Evolutionary conservation across 2,329 filamentous ascomycete species (phyloP).

Genomic region (Chaetomiaceae sp.): DNA sequence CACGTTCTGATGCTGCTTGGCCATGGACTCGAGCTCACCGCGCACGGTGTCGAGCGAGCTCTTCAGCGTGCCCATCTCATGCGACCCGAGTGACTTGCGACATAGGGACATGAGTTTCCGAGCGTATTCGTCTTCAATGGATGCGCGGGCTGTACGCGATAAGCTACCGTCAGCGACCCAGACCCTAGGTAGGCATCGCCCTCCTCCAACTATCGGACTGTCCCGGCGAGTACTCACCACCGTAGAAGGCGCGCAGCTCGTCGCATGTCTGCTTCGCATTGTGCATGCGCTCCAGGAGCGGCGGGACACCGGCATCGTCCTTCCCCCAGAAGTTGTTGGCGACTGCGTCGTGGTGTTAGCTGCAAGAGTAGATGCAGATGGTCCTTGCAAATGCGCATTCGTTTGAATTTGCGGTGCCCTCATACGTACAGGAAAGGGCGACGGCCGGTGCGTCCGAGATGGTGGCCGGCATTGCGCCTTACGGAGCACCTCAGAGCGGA

Average conservation of each 20-base stretch:
- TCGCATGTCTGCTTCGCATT: conserved; percentile 92
- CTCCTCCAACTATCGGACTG: too few species aligned
- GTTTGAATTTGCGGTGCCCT: too few species aligned
- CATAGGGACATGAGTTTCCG: conserved; percentile 81
- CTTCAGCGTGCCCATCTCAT: conserved; percentile 78
- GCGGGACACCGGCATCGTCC: conserved; percentile 91
- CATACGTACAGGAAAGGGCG: conserved; percentile 28
- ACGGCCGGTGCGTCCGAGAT: conserved; percentile 27
- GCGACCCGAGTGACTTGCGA: conserved; percentile 83
- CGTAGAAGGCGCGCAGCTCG: conserved; percentile 89
- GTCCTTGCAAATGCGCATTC: too few species aligned
- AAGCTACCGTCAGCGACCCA: background rate
- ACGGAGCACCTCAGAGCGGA: conserved; percentile 4
- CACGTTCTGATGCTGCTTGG: conserved; percentile 85
- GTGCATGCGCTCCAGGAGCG: conserved; percentile 90
- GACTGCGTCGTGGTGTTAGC: conserved; percentile 49
- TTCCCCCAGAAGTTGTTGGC: conserved; percentile 99
- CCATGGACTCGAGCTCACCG: conserved; percentile 87
- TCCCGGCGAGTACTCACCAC: conserved; percentile 50
- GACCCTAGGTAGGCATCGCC: too few species aligned
- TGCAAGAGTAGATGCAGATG: too few species aligned
- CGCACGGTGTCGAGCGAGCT: conserved; percentile 82
- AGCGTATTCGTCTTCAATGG: conserved; percentile 95
- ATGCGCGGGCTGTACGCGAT: conserved; percentile 64
- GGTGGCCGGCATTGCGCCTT: conserved; percentile 27